phyloP scores from a whole-genome alignment of 345 rosid genomes.

The Populus euphratica region DNA sequence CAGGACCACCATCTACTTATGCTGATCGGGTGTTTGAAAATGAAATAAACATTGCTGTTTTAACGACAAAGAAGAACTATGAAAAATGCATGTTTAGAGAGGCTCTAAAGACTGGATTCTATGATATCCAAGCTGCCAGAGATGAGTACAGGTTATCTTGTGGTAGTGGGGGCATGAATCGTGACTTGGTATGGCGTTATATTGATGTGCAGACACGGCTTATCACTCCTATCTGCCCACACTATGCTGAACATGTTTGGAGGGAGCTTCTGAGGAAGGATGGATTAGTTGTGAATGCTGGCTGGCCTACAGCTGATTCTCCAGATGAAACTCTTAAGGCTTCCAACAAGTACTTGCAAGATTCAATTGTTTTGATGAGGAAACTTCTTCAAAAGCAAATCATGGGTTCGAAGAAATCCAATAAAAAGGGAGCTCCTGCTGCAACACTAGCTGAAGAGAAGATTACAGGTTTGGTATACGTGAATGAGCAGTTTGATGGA shows the following conservation, averaged over 20 bases:
- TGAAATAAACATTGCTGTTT: slow-evolving; percentile 79
- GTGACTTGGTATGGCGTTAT: slow-evolving; percentile 55
- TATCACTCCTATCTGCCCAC: slow-evolving; percentile 88
- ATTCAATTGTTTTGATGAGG: slow-evolving; percentile 69
- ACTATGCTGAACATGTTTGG: slow-evolving; percentile 88
- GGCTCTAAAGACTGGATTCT: slow-evolving; percentile 84
- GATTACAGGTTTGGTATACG: slow-evolving; percentile 60
- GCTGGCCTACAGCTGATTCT: slow-evolving; percentile 76
- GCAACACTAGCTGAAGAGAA: slow-evolving; percentile 42
- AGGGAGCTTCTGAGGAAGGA: slow-evolving; percentile 73
- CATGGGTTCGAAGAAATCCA: slow-evolving; percentile 62
- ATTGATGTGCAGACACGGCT: slow-evolving; percentile 93
- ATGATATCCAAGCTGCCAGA: slow-evolving; percentile 90
- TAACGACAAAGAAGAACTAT: slow-evolving; percentile 65
- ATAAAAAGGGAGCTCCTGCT: slow-evolving; percentile 61
- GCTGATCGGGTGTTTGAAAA: slow-evolving; percentile 85
- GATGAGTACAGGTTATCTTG: slow-evolving; percentile 89
- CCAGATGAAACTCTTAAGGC: slow-evolving; percentile 76
- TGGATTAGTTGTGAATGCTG: slow-evolving; percentile 71
- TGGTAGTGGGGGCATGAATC: slow-evolving; percentile 73
- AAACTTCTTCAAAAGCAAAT: slow-evolving; percentile 74
- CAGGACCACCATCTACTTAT: slow-evolving; percentile 63
- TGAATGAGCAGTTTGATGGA: slow-evolving; percentile 74
- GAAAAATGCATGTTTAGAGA: slow-evolving; percentile 77
- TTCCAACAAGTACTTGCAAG: slow-evolving; percentile 90